phyloP scores from a whole-genome alignment of 257 asterid genomes.

The Prunella vulgaris region DNA sequence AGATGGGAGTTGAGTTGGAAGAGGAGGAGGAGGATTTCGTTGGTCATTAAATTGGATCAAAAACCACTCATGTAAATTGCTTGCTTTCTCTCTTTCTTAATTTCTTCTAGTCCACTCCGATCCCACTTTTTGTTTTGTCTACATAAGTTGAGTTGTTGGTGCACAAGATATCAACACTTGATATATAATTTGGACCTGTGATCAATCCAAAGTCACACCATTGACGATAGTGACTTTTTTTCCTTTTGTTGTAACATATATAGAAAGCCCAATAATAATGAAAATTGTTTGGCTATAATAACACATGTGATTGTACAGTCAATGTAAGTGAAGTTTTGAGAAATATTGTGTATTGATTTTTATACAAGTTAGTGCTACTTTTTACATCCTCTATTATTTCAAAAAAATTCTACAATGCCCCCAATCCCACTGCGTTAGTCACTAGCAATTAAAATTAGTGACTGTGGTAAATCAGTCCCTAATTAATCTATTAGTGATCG shows the following conservation, averaged over 20 bases:
- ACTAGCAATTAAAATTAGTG: too few species aligned
- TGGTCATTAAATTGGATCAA: constrained; percentile 28
- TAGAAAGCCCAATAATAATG: neutral
- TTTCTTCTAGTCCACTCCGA: neutral
- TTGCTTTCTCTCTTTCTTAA: neutral
- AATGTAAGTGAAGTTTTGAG: neutral
- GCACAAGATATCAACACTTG: neutral
- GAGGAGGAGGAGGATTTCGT: constrained; percentile 45
- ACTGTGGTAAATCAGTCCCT: too few species aligned
- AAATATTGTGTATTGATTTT: neutral
- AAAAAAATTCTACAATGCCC: too few species aligned
- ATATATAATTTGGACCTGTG: neutral
- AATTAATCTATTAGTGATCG: too few species aligned
- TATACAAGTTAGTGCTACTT: too few species aligned
- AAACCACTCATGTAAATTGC: too few species aligned
- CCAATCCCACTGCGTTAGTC: too few species aligned
- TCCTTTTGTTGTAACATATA: neutral
- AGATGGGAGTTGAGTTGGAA: constrained; percentile 61
- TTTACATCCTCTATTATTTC: too few species aligned
- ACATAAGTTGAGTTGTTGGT: neutral
- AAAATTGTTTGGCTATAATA: constrained; percentile 1
- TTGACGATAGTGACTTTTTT: too few species aligned
- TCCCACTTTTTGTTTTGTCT: neutral
- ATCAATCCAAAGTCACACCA: neutral
- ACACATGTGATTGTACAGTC: neutral